Conservation (phyloP, 768 basidiomycete species). For the Hygrocybe coccinea region DNA sequence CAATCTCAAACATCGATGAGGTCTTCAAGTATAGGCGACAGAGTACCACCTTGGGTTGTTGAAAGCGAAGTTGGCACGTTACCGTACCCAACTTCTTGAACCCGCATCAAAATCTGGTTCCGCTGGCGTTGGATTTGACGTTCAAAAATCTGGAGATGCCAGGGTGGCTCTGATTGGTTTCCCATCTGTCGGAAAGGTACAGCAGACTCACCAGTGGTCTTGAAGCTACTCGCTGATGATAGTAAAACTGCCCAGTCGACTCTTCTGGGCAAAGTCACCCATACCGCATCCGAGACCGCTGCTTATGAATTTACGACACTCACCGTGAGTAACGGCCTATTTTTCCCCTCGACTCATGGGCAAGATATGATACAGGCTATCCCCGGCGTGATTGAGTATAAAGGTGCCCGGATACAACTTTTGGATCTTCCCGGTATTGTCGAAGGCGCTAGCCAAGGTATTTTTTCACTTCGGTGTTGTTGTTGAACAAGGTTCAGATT, state of each 20-base stretch:
- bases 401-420: slow-evolving; percentile 87
- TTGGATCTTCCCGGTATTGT: slow-evolving; percentile 96
- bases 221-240: background rate
- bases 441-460: slow-evolving; percentile 81
- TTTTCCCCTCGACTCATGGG: slow-evolving; percentile 1
- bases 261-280: slow-evolving; percentile 83
- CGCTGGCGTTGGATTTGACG: slow-evolving; percentile 81
- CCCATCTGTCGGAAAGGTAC: slow-evolving; percentile 87
- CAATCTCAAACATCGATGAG: slow-evolving; percentile 5
- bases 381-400: slow-evolving; percentile 94
- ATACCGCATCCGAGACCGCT: slow-evolving; percentile 83
- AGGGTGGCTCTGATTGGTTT: slow-evolving; percentile 91
- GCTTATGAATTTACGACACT: slow-evolving; percentile 84
- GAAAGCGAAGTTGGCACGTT: slow-evolving; percentile 92
- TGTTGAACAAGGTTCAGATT: background rate
- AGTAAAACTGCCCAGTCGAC: slow-evolving; percentile 58
- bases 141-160: slow-evolving; percentile 78
- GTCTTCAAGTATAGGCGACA: slow-evolving; percentile 59
- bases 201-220: slow-evolving; percentile 1
- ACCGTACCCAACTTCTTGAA: slow-evolving; percentile 92
- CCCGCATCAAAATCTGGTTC: slow-evolving; percentile 80
- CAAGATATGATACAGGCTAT: slow-evolving; percentile 59
- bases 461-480: background rate
- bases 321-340: slow-evolving; percentile 45
- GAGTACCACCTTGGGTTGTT: slow-evolving; percentile 91